phyloP scores from a whole-genome alignment of 345 rosid species.

The Aegle marmelos region DNA sequence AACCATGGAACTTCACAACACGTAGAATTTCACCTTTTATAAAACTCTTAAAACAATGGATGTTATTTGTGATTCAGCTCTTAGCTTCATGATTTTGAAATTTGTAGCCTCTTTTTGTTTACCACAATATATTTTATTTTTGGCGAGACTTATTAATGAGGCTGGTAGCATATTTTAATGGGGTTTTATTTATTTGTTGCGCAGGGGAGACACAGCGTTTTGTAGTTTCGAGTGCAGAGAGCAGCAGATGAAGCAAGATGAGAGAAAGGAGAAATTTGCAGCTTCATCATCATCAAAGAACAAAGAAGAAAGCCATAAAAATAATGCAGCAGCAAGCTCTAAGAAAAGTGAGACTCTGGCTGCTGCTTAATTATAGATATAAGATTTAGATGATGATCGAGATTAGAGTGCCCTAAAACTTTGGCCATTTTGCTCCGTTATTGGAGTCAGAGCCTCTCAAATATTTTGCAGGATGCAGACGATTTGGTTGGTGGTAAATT shows the following conservation, averaged over 20 bases:
- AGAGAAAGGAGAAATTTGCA: conserved; percentile 36
- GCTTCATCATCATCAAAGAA: conserved; percentile 15
- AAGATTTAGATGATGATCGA: background rate
- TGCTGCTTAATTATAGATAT: conserved; percentile 22
- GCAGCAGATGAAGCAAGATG: conserved; percentile 65
- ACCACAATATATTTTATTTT: no score
- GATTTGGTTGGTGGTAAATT: background rate
- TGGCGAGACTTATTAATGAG: background rate
- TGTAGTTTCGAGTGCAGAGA: conserved; percentile 87
- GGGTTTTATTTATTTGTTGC: background rate
- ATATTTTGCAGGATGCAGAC: background rate
- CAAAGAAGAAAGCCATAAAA: conserved; percentile 11
- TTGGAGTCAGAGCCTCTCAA: background rate
- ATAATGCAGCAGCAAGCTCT: conserved; percentile 19
- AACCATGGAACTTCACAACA: no score
- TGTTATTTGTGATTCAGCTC: background rate
- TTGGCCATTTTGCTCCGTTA: background rate
- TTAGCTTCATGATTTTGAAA: background rate
- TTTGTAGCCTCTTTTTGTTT: background rate
- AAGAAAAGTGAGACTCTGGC: conserved; percentile 29
- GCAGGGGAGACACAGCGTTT: conserved; percentile 85
- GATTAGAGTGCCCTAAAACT: background rate
- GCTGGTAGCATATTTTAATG: background rate
- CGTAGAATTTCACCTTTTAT: no score
- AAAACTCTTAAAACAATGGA: no score